These are phyloP conservation scores for Carex kokanica DNA, from an alignment of 176 grass and related monocot species.

Conservation along the genomic window DNA sequence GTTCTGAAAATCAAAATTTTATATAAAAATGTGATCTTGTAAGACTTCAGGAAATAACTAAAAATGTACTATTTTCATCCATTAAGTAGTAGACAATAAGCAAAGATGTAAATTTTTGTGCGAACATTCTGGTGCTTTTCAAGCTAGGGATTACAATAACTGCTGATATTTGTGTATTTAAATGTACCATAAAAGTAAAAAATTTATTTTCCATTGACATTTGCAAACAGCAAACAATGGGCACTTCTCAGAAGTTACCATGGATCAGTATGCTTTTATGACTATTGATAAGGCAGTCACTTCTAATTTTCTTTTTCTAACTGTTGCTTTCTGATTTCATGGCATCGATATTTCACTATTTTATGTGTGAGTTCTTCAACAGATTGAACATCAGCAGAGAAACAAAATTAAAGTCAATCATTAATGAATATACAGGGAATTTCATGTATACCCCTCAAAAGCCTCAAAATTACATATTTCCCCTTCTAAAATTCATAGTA, in stretches of 20 bases:
- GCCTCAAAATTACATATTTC: too few species aligned
- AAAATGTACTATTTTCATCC: neutral
- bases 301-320: too few species aligned
- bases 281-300: too few species aligned
- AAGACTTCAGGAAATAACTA: neutral
- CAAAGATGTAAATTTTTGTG: neutral
- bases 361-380: too few species aligned
- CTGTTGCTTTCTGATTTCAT: too few species aligned
- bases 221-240: neutral
- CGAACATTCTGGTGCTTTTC: neutral
- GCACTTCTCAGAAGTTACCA: too few species aligned
- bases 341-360: too few species aligned
- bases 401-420: slow-evolving; percentile 3
- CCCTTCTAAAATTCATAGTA: too few species aligned
- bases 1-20: slow-evolving; percentile 46
- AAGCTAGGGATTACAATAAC: neutral
- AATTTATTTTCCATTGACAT: neutral
- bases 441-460: too few species aligned
- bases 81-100: neutral
- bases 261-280: too few species aligned
- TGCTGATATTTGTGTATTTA: neutral
- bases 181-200: neutral
- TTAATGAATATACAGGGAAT: neutral
- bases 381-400: neutral
- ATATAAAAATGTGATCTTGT: neutral